Percentiles rank a stretch among this genome's conserved stretches.
Conservation (phyloP, 2,329 filamentous ascomycete species). For the Aspergillus hiratsukae region DNA sequence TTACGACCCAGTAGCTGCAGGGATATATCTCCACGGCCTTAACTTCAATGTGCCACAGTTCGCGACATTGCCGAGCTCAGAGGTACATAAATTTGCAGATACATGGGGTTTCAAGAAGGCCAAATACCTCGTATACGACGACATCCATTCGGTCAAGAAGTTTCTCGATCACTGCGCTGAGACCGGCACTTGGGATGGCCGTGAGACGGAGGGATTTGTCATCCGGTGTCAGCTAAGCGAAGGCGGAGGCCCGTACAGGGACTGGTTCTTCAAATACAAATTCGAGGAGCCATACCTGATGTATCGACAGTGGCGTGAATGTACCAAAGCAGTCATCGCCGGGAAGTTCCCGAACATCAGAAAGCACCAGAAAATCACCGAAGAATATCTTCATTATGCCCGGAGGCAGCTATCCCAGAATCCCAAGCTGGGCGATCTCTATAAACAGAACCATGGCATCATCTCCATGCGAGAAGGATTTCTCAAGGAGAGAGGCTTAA, state of each 20-base stretch:
- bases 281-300: conserved; percentile 98
- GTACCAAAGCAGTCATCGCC: conserved; percentile 81
- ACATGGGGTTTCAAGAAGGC: conserved; percentile 93
- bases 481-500: conserved; percentile 73
- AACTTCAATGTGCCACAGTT: conserved; percentile 95
- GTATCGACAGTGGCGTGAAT: conserved; percentile 98
- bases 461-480: conserved; percentile 88
- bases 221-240: conserved; percentile 72
- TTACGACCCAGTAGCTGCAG: conserved; percentile 76
- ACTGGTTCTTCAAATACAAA: conserved; percentile 99
- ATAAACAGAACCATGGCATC: conserved; percentile 88
- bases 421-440: conserved; percentile 63
- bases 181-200: conserved; percentile 82
- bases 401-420: conserved; percentile 67
- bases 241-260: conserved; percentile 58
- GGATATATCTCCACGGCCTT: conserved; percentile 91
- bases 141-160: conserved; percentile 66
- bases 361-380: conserved; percentile 85
- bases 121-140: conserved; percentile 70
- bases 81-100: conserved; percentile 87
- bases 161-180: conserved; percentile 84
- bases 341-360: conserved; percentile 70
- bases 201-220: conserved; percentile 95
- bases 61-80: conserved; percentile 72
- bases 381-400: conserved; percentile 83